A percentile compares a stretch with the other conserved stretches of the same genome.
phyloP scores from a whole-genome alignment of 106 monocot species.

The Dioscorea dumetorum region DNA sequence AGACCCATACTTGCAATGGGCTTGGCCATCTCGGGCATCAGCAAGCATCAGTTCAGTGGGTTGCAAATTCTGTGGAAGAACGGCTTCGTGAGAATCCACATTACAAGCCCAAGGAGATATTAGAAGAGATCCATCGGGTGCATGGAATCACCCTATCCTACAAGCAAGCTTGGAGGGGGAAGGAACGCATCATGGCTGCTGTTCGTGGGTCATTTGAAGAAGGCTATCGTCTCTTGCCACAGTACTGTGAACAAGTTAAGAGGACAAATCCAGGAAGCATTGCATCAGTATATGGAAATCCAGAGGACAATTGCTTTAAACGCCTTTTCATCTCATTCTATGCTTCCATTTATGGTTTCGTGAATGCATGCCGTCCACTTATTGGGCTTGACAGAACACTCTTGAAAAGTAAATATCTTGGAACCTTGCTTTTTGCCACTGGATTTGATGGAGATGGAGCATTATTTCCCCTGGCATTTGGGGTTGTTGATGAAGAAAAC shows the following conservation, averaged over 20 bases:
- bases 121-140: slow-evolving; percentile 88
- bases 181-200: slow-evolving; percentile 91
- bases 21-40: slow-evolving; percentile 91
- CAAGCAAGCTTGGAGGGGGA: slow-evolving; percentile 98
- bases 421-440: slow-evolving; percentile 85
- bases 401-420: slow-evolving; percentile 89
- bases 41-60: slow-evolving; percentile 98
- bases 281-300: slow-evolving; percentile 68
- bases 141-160: slow-evolving; percentile 97
- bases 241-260: slow-evolving; percentile 84
- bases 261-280: slow-evolving; percentile 87
- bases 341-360: slow-evolving; percentile 92
- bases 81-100: slow-evolving; percentile 88
- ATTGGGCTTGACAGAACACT: slow-evolving; percentile 89
- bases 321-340: slow-evolving; percentile 82
- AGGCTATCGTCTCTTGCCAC: slow-evolving; percentile 79
- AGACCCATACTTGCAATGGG: slow-evolving; percentile 65
- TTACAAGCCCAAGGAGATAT: slow-evolving; percentile 92
- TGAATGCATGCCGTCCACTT: slow-evolving; percentile 82
- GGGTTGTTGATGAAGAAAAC: slow-evolving; percentile 92
- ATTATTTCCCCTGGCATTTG: slow-evolving; percentile 92
- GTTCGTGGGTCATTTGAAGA: slow-evolving; percentile 97
- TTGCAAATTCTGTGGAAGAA: slow-evolving; percentile 88
- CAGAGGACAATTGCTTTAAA: slow-evolving; percentile 75
- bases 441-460: slow-evolving; percentile 98